Base-by-base conservation (phyloP, 257 asterid genomes). In the Penstemon eatonii region DNA sequence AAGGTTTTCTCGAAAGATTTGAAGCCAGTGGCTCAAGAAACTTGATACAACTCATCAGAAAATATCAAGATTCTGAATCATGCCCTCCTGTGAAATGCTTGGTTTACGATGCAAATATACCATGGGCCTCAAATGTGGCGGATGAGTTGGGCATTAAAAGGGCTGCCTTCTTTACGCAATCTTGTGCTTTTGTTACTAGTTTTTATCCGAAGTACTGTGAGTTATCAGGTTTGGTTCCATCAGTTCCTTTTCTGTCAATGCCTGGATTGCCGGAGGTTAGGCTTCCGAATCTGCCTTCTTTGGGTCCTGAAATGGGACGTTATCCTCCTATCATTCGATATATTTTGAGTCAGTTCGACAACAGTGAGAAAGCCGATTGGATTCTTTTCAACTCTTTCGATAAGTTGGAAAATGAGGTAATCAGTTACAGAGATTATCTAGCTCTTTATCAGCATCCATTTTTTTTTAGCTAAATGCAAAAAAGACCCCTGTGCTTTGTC, bases 301-400 rank as follows among this genome's bases (percentile, higher is more conserved):
- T 87, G 5, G 90, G 90, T 52, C 71, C 87, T 66, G 56, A 66
- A 59, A 65, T 70, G 0, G 88, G 85, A 15, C 76, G 68, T 4
- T 79, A 56, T 56, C 74, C 88, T 25, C 88, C 88, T 9, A 46
- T 86, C 11, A 71, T 84, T 40, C 73, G 81, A 65, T 75, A 51
- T 78, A 70, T 84, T 33, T 75, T 84, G 66, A 71, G 70, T 1
- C 84, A 82, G 25, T 86, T 84, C 56, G 79, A 76, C 40, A 82
- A 71, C 67, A 73, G 79, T 64, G 79, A 71, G 62, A 78, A 76
- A 53, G 88, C 83, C 8, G 81, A 82, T 65, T 87, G 90, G 87
- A 83, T 87, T 73, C 84, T 87, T 55, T 82, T 87, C 78, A 84
- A 82, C 75, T 87, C 90, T 71, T 84, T 84, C 7, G 42, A 76